Percentiles rank a stretch among this genome's conserved stretches.
Conservation (phyloP, 805 yeast genomes). For the Wickerhamiella cacticola region DNA sequence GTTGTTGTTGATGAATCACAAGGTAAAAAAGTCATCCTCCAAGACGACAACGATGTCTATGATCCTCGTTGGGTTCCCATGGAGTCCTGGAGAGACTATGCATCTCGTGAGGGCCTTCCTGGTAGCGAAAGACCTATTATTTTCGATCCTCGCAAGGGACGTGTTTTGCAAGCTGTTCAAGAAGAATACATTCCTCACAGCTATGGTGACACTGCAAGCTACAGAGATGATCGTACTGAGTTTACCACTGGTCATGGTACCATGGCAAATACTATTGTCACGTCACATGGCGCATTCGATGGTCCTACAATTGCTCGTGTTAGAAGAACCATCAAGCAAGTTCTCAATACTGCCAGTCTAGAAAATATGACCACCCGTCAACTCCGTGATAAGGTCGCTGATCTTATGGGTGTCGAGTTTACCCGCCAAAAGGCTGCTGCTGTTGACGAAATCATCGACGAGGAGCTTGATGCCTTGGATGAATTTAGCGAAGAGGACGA, state of each 20-base stretch:
- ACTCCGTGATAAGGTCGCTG: constrained; percentile 29
- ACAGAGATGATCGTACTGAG: background rate
- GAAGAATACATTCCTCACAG: constrained; percentile 12
- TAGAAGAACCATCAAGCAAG: constrained; percentile 26
- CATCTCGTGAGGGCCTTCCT: constrained; percentile 29
- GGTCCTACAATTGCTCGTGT: constrained; percentile 24
- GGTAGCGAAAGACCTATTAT: constrained; percentile 30
- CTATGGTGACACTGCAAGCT: constrained; percentile 1
- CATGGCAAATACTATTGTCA: background rate
- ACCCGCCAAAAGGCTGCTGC: constrained; percentile 24
- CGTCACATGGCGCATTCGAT: constrained; percentile 18
- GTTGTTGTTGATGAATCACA: constrained; percentile 42
- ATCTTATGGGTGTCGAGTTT: constrained; percentile 28
- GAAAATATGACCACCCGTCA: constrained; percentile 30
- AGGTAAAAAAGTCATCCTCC: constrained; percentile 35
- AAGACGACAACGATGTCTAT: constrained; percentile 28
- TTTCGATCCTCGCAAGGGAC: constrained; percentile 29
- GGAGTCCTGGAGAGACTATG: constrained; percentile 32
- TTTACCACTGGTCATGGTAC: background rate
- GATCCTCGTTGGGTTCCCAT: constrained; percentile 30
- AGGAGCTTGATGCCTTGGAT: constrained; percentile 23
- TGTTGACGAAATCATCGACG: constrained; percentile 29
- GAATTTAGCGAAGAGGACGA: background rate
- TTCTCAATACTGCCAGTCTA: constrained; percentile 27
- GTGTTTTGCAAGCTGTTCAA: constrained; percentile 23